Conservation (phyloP, 108 stramenopile genomes). For the Cyclotella baltica region DNA sequence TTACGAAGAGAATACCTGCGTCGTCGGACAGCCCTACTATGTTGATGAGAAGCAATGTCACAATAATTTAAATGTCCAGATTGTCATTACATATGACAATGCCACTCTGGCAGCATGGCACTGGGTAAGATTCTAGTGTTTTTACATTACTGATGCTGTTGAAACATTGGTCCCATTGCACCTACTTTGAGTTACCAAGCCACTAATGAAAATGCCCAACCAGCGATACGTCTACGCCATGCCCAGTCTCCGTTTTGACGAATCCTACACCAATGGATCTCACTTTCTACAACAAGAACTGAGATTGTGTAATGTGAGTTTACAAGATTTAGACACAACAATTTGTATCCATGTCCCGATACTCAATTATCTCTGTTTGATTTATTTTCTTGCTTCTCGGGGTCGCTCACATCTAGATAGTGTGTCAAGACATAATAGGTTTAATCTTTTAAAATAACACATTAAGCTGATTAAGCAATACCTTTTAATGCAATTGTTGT, state of each 20-base stretch:
- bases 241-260: constrained; percentile 38
- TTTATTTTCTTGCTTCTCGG: too few relatives aligned
- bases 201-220: constrained; percentile 9
- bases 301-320: constrained; percentile 24
- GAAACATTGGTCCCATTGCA: neutral
- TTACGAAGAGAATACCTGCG: constrained; percentile 46
- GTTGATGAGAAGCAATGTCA: constrained; percentile 10
- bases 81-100: constrained; percentile 40
- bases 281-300: constrained; percentile 30
- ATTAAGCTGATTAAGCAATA: too few relatives aligned
- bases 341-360: too few relatives aligned
- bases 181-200: constrained; percentile 7
- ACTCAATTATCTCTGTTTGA: too few relatives aligned
- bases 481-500: too few relatives aligned
- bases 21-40: constrained; percentile 26
- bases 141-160: neutral
- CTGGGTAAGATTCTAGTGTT: constrained; percentile 7
- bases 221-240: constrained; percentile 32
- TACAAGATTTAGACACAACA: too few relatives aligned
- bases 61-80: constrained; percentile 30
- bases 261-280: constrained; percentile 33
- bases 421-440: too few relatives aligned
- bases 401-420: too few relatives aligned
- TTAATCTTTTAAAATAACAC: too few relatives aligned
- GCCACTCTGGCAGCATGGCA: constrained; percentile 30